Base-by-base conservation (phyloP, 2,329 filamentous ascomycete genomes). In the Beauveria sp. region DNA sequence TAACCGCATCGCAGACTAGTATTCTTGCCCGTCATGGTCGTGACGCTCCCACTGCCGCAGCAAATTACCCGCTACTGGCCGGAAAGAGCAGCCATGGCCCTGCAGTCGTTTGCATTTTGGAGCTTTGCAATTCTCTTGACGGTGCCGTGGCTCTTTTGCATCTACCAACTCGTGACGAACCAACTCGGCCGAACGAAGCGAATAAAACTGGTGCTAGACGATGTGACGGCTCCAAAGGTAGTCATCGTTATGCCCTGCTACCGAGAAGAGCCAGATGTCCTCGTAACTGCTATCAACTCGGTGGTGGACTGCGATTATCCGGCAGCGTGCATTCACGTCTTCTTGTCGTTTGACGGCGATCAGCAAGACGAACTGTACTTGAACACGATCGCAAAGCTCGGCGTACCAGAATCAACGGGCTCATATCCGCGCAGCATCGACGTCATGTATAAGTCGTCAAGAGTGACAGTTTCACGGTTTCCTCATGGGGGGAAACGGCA, bases 161-260 rank as follows among this genome's bases (percentile, higher is more conserved):
- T 97, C 61, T 96, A 96, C 70, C 89, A 96, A 69, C 83, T 97
- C 5, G 89, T 96, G 61, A 96, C 90, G 9, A 89, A 94, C 67
- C 89, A 91, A 40, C 80, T 97, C 28, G 92, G 93, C 24, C 85
- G 91, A 65, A 87, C 82, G 47, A 91, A 91, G 71, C 84, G 88
- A 57, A 90, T 96, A 70, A 92, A 96, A 71, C 84, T 90, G 65
- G 85, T 91, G 0, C 81, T 97, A 55, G 91, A 96, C 71, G 91
- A 96, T 70, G 78, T 84, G 3, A 92, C 88, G 1, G 92, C 94
- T 0, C 94, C 93, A 2, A 97, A 97, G 74, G 89, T 96, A 18
- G 91, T 97, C 64, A 89, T 97, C 63, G 88, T 97, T 62, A 97
- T 97, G 92, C 94, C 93, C 5, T 96, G 92, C 70, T 97, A 96